Base-by-base conservation (phyloP, 208 protist species). In the Acanthamoeba royreba region DNA sequence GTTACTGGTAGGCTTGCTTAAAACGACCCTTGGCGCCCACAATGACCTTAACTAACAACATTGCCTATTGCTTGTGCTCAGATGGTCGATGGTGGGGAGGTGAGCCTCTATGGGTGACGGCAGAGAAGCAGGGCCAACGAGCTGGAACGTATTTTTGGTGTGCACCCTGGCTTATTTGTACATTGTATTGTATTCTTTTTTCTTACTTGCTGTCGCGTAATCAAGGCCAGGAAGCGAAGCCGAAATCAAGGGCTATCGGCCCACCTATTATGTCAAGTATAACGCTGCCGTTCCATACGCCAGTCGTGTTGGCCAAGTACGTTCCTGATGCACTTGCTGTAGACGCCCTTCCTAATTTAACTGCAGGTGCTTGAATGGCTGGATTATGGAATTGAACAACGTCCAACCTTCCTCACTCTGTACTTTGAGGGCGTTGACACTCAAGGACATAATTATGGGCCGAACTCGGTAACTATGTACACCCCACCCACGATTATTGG, bases 391-490 rank as follows among this genome's bases (percentile, higher is more conserved):
- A 28, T 53, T 11, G 45, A 81, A 8, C 40, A 87, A 38, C 90
- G 90, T 7, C 90, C 90, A 13, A 42, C 46, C 2, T 87, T 93
- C 42, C 38, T 93, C n/a, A 66, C 49, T 28, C 46, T 72, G 33
- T 93, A 93, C 69, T 86, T 93, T 28, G 90, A 93, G 35, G 49
- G 58, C 4, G 90, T 93, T 4, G 90, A 93, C 74, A 86, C 38
- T 5, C 31, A 47, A 28, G 90, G 90, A 25, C 90, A 93, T 47
- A 25, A 40, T 19, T 63, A 87, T 28, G 66, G 90, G 4, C 81
- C 81, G 22, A 8, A 61, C 33, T 89, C 81, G 81, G 81, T 69
- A 69, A 13, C 2, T 58, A n/a, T n/a, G n/a, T n/a, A n/a, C n/a
- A n/a, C 52, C 52, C 52, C 52, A 1, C 2, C 52, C 52, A 13